phyloP scores from a whole-genome alignment of 768 basidiomycete genomes.

The Tricholomella constricta region DNA sequence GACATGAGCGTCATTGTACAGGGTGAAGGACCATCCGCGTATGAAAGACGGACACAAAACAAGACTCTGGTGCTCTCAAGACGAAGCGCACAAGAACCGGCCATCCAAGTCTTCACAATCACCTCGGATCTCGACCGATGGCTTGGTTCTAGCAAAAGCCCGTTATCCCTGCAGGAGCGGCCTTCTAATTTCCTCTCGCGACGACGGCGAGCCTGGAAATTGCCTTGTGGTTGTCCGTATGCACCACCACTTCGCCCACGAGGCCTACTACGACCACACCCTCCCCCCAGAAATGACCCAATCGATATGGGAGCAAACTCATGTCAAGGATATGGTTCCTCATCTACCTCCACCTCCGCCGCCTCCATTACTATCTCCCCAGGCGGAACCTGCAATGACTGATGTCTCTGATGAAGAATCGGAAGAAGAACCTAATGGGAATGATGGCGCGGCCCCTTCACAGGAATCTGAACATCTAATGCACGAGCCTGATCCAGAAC shows the following conservation, averaged over 20 bases:
- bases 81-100: constrained; percentile 45
- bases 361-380: background rate
- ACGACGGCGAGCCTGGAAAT: constrained; percentile 22
- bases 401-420: constrained; percentile 9
- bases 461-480: background rate
- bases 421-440: constrained; percentile 1
- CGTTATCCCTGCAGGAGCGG: constrained; percentile 48
- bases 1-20: constrained; percentile 15
- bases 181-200: constrained; percentile 46
- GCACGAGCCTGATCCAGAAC: background rate
- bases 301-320: constrained; percentile 34
- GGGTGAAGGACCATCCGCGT: constrained; percentile 52
- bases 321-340: background rate
- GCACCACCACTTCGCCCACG: constrained; percentile 46
- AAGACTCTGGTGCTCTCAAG: constrained; percentile 53
- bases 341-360: background rate
- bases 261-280: constrained; percentile 42
- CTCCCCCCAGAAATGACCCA: constrained; percentile 39
- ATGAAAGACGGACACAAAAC: constrained; percentile 51
- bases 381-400: background rate
- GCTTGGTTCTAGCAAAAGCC: constrained; percentile 40
- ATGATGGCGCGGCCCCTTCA: background rate
- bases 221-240: constrained; percentile 42
- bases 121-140: constrained; percentile 38
- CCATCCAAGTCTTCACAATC: constrained; percentile 34